Conservation (phyloP, 768 basidiomycete genomes). For the Xerocomellus chrysenteron region DNA sequence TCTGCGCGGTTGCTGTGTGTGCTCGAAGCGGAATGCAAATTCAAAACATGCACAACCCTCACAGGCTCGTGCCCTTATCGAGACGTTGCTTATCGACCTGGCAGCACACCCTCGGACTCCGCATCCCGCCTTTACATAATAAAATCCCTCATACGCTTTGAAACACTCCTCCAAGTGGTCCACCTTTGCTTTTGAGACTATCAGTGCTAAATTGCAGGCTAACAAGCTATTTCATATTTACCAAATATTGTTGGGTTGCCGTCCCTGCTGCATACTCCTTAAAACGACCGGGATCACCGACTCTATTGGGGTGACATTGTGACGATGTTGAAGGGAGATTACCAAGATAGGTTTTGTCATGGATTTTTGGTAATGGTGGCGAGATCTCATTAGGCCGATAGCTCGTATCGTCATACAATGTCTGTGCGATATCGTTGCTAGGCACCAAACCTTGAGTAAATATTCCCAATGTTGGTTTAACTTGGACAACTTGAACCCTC, state of each 20-base stretch:
- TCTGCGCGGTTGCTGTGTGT: not conserved
- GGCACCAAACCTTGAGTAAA: too few relatives aligned
- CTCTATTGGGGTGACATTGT: too few relatives aligned
- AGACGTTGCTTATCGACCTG: constrained; percentile 7
- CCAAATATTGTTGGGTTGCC: not conserved
- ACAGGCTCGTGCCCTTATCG: constrained; percentile 4
- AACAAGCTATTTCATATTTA: not conserved
- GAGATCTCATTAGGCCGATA: too few relatives aligned
- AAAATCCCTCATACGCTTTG: not conserved
- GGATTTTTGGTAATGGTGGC: too few relatives aligned
- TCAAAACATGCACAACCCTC: not conserved
- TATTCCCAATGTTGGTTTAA: too few relatives aligned
- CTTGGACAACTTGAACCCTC: too few relatives aligned
- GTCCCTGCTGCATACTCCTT: not conserved
- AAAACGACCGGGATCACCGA: too few relatives aligned
- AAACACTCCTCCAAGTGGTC: not conserved
- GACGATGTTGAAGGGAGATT: too few relatives aligned
- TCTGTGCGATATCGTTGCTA: too few relatives aligned
- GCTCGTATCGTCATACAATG: too few relatives aligned
- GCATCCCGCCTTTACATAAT: not conserved
- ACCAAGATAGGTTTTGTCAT: too few relatives aligned
- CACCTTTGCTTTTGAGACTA: not conserved
- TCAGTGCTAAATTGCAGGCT: not conserved
- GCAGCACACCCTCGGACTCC: not conserved
- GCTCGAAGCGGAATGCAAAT: not conserved